Base-by-base conservation (phyloP, 2,329 filamentous ascomycete species). In the Sclerotinia glacialis region DNA sequence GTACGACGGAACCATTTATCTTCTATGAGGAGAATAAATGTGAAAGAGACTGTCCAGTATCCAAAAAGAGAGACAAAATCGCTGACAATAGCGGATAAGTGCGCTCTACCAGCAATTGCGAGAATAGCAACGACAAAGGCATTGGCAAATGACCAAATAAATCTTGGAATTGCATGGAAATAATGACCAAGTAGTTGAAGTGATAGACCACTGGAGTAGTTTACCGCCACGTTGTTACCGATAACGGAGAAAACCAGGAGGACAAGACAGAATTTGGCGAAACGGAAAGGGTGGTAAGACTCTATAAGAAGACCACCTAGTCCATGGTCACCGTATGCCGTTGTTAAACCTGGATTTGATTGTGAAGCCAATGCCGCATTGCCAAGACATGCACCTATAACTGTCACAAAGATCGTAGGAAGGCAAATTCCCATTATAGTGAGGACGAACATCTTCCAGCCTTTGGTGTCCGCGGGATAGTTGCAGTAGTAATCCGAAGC, bases 261-360 rank as follows among this genome's bases (percentile, higher is more conserved):
- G 18, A 75, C 72, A n/a, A 76, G 78, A 55, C 80, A 78, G 71
- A 83, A 79, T 67, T 83, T 83, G 42, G 80, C 79, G 71, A 81
- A 83, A 28, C 79, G 79, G 9, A 75, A 69, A 0, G 82, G 82
- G 68, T 81, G 77, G 26, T 81, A 79, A 71, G 80, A 77, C 52
- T 78, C 76, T 31, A 79, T 74, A 67, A 84, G 78, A 5, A 83
- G 75, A 67, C 80, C 81, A 26, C 82, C 82, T 1, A 84, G 76
- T 16, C 79, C 80, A 54, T 81, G 76, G 28, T 79, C 73, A 28
- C 75, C 72, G 70, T 82, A 80, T 2, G 78, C 76, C 1, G 76
- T 71, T 37, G 76, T 71, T 73, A 79, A 80, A 59, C 76, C 72
- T 74, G 78, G 79, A 66, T 78, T 73, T n/a, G 74, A 73, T 74